Base-by-base conservation (phyloP, 495 filamentous ascomycete species). In the Penicillium cosmopolitanum region DNA sequence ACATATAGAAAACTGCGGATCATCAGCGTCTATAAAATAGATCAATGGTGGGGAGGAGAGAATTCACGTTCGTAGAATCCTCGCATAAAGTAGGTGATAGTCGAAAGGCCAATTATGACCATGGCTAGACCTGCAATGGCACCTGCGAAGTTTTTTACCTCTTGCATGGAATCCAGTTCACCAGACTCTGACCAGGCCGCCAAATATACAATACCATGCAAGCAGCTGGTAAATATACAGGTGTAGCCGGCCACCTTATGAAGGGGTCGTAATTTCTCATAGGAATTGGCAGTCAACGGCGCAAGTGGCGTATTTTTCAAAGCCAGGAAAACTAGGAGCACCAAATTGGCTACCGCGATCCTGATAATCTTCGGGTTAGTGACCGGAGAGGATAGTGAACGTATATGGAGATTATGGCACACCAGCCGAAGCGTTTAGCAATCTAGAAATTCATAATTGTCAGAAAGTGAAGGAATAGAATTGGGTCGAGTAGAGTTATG, bases 301-400 rank as follows among this genome's bases (percentile, higher is more conserved):
- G 84, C 80, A 25, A 87, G 63, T 23, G 85, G 85, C 0, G 82
- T 86, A 61, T 87, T 86, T 57, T 85, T 87, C 56, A 87, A 68
- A 4, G 81, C 80, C 16, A 87, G 70, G 53, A 86, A 85, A 15
- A 85, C 77, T 23, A 85, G 73, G 38, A 87, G 72, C 2, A 69
- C 76, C 57, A 84, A 58, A 60, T 86, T 87, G 34, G 60, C 72
- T 2, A 83, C 62, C 2, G 77, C 69, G 69, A 86, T 72, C 84
- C 84, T 86, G 58, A 19, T 51, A 9, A 51, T 13, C 1, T 28
- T 18, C 18, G 5, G 16, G 16, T 40, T 52, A 16, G 53, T 12
- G 9, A 15, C 7, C 1, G 15, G n/a, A 44, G 16, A 15, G 28
- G 28, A 2, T n/a, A 7, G 4, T 51, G 16, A 10, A 23, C 13